Conservation (phyloP, 305 asterid species). For the Salvia sclarea region DNA sequence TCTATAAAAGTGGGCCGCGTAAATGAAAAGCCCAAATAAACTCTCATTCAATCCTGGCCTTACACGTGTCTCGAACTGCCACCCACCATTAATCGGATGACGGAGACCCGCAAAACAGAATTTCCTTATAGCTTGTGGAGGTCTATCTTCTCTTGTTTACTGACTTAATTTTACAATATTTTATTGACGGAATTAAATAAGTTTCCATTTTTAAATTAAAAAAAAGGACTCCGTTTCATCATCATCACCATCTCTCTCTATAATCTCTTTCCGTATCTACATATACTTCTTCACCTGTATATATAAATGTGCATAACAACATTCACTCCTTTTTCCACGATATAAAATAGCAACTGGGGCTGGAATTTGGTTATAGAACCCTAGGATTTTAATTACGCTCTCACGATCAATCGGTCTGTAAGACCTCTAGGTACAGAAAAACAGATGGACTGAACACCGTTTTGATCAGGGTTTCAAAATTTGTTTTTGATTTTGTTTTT, state of each 20-base stretch:
- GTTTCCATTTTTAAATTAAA: not conserved
- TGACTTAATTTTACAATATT: not conserved
- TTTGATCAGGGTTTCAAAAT: conserved; percentile 21
- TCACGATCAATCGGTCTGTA: conserved; percentile 33
- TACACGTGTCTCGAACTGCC: conserved; percentile 35
- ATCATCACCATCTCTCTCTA: conserved; percentile 26
- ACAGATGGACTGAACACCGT: conserved; percentile 10
- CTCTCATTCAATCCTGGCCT: conserved; percentile 13
- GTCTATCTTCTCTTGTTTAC: conserved; percentile 11
- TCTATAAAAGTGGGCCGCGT: not conserved
- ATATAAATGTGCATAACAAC: conserved; percentile 22
- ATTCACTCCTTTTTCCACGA: conserved; percentile 21
- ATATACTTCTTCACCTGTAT: conserved; percentile 25
- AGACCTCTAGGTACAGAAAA: conserved; percentile 37
- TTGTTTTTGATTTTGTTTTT: not conserved
- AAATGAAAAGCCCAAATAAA: conserved; percentile 5
- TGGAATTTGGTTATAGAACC: conserved; percentile 34
- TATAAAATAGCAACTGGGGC: conserved; percentile 26
- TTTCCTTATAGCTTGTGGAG: not conserved
- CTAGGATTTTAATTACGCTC: conserved; percentile 34
- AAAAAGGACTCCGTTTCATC: conserved; percentile 11
- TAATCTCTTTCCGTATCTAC: conserved; percentile 32
- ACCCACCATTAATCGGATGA: conserved; percentile 24
- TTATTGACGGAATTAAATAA: not conserved
- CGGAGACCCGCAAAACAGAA: conserved; percentile 23